Base-by-base conservation (phyloP, 768 basidiomycete species). In the Phylloporus scabripes region DNA sequence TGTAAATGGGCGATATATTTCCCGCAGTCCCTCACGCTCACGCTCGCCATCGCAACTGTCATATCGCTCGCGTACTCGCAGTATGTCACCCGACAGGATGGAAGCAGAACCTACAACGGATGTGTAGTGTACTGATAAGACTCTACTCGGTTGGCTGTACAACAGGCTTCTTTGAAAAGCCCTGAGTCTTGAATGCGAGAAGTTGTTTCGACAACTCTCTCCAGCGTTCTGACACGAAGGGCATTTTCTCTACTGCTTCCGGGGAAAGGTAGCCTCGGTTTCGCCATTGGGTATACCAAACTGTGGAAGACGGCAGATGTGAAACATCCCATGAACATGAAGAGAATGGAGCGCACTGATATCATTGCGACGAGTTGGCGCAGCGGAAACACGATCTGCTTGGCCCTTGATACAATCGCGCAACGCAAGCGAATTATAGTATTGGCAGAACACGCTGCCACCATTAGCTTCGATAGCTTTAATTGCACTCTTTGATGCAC, bases 401-500 rank as follows among this genome's bases (percentile, higher is more conserved):
- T 81, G 76, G 5, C 82, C 83, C 56, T 87, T 81, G 53, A 91
- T 67, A 53, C 81, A 85, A 58, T 92, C 89, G 32, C 82, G 79
- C 42, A 98, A 77, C 1, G 89, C 84, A 29, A 96, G 76, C 17
- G 78, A 68, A 68, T 98, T 98, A 71, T 95, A 92, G 66, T 89
- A 95, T 62, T 90, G 86, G 72, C 92, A 93, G 40, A 86, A 81
- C 31, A 97, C 81, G 42, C 80, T 79, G 21, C 95, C 95, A 20
- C 93, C 92, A 9, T 73, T 75, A 15, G 73, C 72, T 64, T 97
- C 91, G 47, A 99, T 82, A 0, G 92, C 89, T 45, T 76, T 64
- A 49, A 97, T 90, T 9, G 96, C 94, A 42, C 80, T 80, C 63
- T 87, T 81, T 20, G 92, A 93, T 8, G 90, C 95, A 52, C 88